Conservation (phyloP, 2,329 filamentous ascomycete species). For the Plenodomus tracheiphilus region DNA sequence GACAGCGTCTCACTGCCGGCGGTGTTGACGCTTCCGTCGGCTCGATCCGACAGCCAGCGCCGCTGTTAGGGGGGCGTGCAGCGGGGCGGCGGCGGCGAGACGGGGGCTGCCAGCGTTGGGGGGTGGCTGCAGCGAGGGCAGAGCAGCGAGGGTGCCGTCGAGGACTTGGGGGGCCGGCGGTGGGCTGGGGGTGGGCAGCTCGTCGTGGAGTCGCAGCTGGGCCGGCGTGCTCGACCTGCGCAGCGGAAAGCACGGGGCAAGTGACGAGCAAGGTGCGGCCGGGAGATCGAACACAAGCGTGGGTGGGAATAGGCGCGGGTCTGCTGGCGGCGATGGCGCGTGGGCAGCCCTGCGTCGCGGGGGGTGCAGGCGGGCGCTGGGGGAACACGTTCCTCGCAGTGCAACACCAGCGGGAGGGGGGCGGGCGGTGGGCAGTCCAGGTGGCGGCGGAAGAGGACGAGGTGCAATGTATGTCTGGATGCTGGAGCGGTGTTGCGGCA, state of each 20-base stretch:
- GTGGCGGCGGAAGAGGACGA: no score
- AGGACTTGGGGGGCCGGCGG: not conserved
- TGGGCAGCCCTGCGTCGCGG: no score
- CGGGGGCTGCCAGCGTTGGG: conserved; percentile 13
- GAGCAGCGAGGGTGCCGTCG: not conserved
- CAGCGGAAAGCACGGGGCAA: not conserved
- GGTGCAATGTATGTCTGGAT: no score
- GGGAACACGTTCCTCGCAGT: no score
- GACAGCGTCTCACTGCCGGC: conserved; percentile 22
- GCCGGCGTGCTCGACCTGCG: not conserved
- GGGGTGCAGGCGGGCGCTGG: no score
- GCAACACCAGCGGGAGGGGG: no score
- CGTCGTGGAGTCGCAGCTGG: not conserved
- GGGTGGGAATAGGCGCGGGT: no score
- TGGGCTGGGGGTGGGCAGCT: not conserved
- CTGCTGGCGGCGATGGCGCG: no score
- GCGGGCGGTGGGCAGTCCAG: no score
- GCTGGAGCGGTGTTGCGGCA: no score
- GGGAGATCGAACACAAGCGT: not conserved
- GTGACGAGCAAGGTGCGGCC: not conserved
- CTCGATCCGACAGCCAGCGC: conserved; percentile 17
- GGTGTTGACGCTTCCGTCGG: conserved; percentile 28
- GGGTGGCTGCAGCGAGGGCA: conserved; percentile 5
- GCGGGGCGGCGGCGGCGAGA: conserved; percentile 8
- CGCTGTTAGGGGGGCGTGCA: conserved; percentile 16